Percentiles rank a stretch among this genome's conserved stretches.
Evolutionary conservation across 176 grass and related monocot genomes (phyloP).

Genomic region (Eragrostis nindensis): DNA sequence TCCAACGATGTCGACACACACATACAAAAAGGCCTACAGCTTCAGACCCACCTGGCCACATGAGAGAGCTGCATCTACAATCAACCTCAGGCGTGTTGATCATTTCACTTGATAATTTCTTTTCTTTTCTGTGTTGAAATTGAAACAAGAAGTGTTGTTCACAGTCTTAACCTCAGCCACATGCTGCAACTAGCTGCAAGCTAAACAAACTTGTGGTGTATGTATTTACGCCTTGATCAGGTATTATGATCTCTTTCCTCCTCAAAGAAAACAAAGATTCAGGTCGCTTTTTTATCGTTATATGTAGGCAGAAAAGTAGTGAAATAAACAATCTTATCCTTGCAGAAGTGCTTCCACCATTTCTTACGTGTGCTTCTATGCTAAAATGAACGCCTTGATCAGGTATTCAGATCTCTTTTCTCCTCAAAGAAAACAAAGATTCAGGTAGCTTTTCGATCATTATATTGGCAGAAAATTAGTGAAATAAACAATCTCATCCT

Average conservation of each 20-base stretch:
- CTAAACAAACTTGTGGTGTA: neutral
- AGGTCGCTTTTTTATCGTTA: neutral
- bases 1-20: conserved; percentile 26
- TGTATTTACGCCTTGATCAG: neutral
- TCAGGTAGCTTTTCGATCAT: neutral
- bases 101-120: too few species aligned
- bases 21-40: neutral
- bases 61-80: neutral
- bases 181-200: neutral
- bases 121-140: neutral
- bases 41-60: neutral
- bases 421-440: neutral
- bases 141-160: neutral
- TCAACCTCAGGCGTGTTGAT: too few species aligned
- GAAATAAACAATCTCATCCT: conserved; percentile 2
- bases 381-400: neutral
- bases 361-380: neutral
- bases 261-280: neutral
- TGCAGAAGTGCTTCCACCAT: conserved; percentile 9
- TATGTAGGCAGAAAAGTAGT: neutral
- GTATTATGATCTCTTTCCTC: neutral
- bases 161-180: neutral
- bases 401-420: neutral
- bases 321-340: conserved; percentile 1
- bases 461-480: neutral